Evolutionary conservation across 1,139 yeast genomes (phyloP), one percentile per base, ranked within the genome.

Genomic region (Geotrichum candidum): DNA sequence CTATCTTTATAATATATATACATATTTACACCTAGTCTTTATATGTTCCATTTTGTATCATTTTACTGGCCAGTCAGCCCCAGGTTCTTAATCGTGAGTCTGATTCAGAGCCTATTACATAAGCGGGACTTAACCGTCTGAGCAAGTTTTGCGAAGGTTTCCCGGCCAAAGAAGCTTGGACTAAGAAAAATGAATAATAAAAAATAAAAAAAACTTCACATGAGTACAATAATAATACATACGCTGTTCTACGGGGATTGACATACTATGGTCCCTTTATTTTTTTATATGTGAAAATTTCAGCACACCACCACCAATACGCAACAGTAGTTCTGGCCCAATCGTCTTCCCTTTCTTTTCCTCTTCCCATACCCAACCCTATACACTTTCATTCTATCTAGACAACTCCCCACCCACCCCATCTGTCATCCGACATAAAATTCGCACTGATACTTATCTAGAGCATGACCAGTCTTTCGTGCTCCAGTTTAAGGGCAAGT

Each of bases 401-500:
- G 41, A 35, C 41, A 35, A 35, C 3, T 11, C 41, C 41, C 41
- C 13, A 6, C 6, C 3, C 31, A 27, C 3, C 31, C 3, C 31
- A 27, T 6, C 31, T 18, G 31, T 6, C 31, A 27, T 27, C 6
- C 31, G 31, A 35, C 41, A 35, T 15, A 35, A 35, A 35, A 33
- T 35, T 35, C 10, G 41, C 41, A 35, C n/a, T 35, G n/a, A 35
- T 35, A 35, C 41, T 35, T 35, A 35, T 35, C 41, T 35, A 35
- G 41, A 35, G 41, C 41, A 54, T 54, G 57, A 27, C 57, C n/a
- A 54, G 57, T 46, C 46, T 54, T 45, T 22, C 57, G 57, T 46
- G 23, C 52, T 23, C 57, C 27, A 46, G 52, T n/a, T 54, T 54
- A 45, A 45, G 57, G 45, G 57, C 41, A 35, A 35, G 41, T 35